Evolutionary conservation across 78 protist genomes (phyloP).

Genomic region (Tieghemostelium lacteum): DNA sequence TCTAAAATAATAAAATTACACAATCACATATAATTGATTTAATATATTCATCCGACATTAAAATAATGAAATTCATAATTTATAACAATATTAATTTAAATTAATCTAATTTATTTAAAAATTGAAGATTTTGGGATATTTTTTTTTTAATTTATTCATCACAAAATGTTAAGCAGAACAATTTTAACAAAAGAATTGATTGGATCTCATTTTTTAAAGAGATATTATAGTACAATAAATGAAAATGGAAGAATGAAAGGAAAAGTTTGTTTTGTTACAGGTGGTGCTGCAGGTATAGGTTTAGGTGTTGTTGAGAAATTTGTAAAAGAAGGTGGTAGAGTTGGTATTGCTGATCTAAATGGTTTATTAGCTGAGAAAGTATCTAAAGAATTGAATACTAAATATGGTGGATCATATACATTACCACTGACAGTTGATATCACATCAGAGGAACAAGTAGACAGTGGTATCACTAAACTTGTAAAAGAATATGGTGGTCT

Average conservation of each 20-base stretch:
- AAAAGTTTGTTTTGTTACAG: slow-evolving; percentile 79
- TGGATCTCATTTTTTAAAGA: no score
- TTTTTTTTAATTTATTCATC: no score
- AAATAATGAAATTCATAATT: neutral
- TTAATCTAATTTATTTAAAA: neutral
- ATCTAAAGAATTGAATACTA: neutral
- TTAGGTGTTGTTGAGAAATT: slow-evolving; percentile 63
- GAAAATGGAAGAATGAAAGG: slow-evolving; percentile 46
- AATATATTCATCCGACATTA: no score
- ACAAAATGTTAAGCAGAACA: no score
- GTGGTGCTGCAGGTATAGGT: slow-evolving; percentile 80
- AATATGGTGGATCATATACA: slow-evolving; percentile 29
- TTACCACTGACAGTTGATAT: slow-evolving; percentile 29
- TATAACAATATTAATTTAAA: no score
- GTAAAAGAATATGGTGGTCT: slow-evolving; percentile 54
- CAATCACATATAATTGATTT: no score
- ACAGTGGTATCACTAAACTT: slow-evolving; percentile 8
- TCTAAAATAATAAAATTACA: no score
- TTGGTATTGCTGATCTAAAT: slow-evolving; percentile 62
- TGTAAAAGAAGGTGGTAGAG: slow-evolving; percentile 67
- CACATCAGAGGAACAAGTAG: slow-evolving; percentile 32
- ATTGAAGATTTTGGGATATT: no score
- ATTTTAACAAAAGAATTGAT: no score
- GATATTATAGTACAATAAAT: no score
- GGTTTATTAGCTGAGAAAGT: neutral